Percentiles rank a stretch among this genome's conserved stretches.
These are phyloP conservation scores for Chlorophyllum brunneum DNA, from an alignment of 768 basidiomycete species.

Conservation along the genomic window DNA sequence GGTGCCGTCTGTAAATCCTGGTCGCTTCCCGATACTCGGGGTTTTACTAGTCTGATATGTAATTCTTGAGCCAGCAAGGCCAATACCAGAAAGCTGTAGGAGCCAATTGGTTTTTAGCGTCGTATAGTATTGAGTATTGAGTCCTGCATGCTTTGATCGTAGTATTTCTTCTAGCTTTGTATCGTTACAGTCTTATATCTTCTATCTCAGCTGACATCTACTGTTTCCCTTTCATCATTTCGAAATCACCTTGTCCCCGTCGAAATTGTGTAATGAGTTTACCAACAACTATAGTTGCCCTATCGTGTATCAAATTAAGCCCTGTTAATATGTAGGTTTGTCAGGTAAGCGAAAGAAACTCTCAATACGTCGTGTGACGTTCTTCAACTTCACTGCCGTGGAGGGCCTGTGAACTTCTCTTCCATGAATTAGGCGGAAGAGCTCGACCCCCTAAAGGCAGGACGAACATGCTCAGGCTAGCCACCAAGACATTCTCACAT, in stretches of 20 bases:
- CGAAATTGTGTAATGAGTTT: not conserved
- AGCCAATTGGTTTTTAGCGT: slow-evolving; percentile 1
- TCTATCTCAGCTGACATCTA: slow-evolving; percentile 10
- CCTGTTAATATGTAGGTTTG: not conserved
- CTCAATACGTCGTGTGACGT: no score
- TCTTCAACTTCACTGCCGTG: no score
- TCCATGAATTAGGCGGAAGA: no score
- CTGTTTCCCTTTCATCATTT: slow-evolving; percentile 3
- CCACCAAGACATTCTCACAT: no score
- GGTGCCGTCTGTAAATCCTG: not conserved
- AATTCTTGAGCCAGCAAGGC: not conserved
- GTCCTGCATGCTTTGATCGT: slow-evolving; percentile 15
- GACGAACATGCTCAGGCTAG: no score
- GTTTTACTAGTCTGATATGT: slow-evolving; percentile 4
- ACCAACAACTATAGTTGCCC: not conserved
- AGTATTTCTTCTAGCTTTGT: slow-evolving; percentile 19
- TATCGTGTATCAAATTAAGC: not conserved
- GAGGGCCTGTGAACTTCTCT: no score
- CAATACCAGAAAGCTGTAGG: not conserved
- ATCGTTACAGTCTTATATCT: slow-evolving; percentile 14
- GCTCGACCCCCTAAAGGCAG: no score
- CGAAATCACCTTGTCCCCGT: not conserved
- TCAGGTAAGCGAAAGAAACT: no score
- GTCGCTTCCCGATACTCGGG: not conserved
- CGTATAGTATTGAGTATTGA: slow-evolving; percentile 11